Conservation (phyloP, 352 stramenopile species). For the Pythium volutum region DNA sequence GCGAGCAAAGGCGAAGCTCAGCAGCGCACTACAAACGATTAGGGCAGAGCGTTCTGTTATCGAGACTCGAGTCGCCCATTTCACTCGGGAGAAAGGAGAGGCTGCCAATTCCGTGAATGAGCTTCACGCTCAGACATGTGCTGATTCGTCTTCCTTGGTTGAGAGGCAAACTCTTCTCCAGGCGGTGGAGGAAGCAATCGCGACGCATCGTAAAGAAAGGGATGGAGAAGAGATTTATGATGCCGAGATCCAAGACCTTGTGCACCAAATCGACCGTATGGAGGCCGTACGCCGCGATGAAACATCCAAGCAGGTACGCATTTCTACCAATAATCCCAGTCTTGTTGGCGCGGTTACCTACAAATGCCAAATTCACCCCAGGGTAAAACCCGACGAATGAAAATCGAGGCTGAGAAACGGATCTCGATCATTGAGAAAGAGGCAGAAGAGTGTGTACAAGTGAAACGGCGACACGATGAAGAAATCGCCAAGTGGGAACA, state of each 20-base stretch:
- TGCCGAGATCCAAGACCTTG: background rate
- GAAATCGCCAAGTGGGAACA: background rate
- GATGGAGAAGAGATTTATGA: background rate
- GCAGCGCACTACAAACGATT: background rate
- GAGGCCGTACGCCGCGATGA: background rate
- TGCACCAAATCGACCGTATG: slow-evolving; percentile 1
- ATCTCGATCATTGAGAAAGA: background rate
- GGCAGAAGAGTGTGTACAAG: background rate
- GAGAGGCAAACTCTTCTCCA: slow-evolving; percentile 1
- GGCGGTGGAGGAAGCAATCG: background rate
- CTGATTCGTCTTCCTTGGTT: background rate
- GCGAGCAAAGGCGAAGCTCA: slow-evolving; percentile 1
- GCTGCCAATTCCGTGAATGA: background rate
- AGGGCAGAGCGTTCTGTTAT: background rate
- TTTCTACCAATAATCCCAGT: background rate
- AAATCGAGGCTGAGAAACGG: background rate
- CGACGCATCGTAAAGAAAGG: background rate
- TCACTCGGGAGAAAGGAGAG: slow-evolving; percentile 4
- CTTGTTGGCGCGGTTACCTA: background rate
- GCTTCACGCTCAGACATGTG: background rate
- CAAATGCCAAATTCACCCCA: background rate
- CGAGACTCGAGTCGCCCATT: background rate
- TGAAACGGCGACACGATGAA: background rate
- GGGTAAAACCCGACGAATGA: background rate
- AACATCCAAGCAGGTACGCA: background rate